A percentile compares a stretch with the other conserved stretches of the same genome.
Evolutionary conservation across 805 yeast species (phyloP).

Genomic region (Yamadazyma scolyti): DNA sequence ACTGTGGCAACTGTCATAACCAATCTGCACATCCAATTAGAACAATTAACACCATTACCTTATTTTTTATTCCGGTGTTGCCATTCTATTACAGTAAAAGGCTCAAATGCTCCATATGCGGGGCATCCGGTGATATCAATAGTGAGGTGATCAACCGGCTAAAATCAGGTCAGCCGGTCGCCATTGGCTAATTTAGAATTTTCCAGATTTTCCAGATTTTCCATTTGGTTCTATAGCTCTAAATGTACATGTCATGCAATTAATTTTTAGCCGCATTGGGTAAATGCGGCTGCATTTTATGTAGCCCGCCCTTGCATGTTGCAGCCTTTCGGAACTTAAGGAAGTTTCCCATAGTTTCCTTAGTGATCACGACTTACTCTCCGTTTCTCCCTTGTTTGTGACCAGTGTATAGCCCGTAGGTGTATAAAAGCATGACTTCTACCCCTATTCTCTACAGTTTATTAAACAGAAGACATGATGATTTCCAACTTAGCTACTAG

Average conservation of each 20-base stretch:
- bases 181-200: conserved; percentile 21
- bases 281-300: no score
- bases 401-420: no score
- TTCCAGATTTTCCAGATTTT: neutral
- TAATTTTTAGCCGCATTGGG: no score
- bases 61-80: conserved; percentile 52
- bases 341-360: no score
- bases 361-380: no score
- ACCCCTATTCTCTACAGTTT: no score
- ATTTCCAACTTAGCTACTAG: conserved; percentile 8
- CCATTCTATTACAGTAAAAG: conserved; percentile 53
- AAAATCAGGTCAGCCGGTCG: conserved; percentile 32
- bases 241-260: no score
- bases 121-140: conserved; percentile 33
- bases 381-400: no score
- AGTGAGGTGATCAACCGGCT: conserved; percentile 20
- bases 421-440: no score
- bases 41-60: conserved; percentile 48
- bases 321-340: no score
- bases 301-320: no score
- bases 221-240: neutral
- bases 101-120: conserved; percentile 49
- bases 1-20: conserved; percentile 61
- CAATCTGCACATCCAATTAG: conserved; percentile 49
- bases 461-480: no score